A percentile compares a stretch with the other conserved stretches of the same genome.
phyloP scores from a whole-genome alignment of 352 stramenopile genomes.

The Pythium phragmiticola region DNA sequence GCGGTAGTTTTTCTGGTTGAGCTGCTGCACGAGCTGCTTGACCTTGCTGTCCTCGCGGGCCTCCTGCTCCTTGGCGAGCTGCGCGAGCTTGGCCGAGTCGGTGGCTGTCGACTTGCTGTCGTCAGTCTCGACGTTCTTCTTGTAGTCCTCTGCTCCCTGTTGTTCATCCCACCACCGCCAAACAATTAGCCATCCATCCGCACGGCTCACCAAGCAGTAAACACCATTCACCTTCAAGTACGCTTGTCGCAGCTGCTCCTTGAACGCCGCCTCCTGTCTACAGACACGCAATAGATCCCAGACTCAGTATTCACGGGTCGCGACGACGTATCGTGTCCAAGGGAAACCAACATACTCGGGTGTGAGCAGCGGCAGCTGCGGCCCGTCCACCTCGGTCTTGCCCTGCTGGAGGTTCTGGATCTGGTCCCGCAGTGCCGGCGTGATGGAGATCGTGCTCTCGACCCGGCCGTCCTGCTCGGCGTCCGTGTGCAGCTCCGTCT shows the following conservation, averaged over 20 bases:
- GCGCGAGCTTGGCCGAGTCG: slow-evolving; percentile 45
- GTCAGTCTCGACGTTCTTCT: slow-evolving; percentile 57
- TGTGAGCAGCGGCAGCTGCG: slow-evolving; percentile 28
- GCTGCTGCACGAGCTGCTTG: slow-evolving; percentile 69
- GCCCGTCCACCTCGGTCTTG: slow-evolving; percentile 17
- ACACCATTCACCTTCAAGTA: slow-evolving; percentile 56
- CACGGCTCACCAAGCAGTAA: neutral
- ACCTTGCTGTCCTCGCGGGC: slow-evolving; percentile 63
- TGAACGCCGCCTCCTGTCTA: slow-evolving; percentile 59
- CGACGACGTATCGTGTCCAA: neutral
- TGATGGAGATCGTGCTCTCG: slow-evolving; percentile 61
- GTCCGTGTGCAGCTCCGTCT: slow-evolving; percentile 49
- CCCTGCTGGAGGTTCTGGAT: slow-evolving; percentile 47
- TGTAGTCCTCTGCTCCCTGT: slow-evolving; percentile 68
- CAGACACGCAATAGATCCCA: neutral
- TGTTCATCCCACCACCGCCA: too few relatives aligned
- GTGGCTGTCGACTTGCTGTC: slow-evolving; percentile 31
- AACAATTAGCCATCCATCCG: too few relatives aligned
- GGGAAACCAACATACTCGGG: slow-evolving; percentile 38
- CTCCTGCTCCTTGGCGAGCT: slow-evolving; percentile 72
- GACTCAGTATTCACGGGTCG: neutral
- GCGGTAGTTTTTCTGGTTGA: slow-evolving; percentile 84
- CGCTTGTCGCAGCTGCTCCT: slow-evolving; percentile 76
- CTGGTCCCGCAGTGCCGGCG: slow-evolving; percentile 66
- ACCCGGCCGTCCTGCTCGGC: slow-evolving; percentile 46